These are phyloP conservation scores for Lepidium africanum DNA, from an alignment of 345 rosid species.

Conservation along the genomic window DNA sequence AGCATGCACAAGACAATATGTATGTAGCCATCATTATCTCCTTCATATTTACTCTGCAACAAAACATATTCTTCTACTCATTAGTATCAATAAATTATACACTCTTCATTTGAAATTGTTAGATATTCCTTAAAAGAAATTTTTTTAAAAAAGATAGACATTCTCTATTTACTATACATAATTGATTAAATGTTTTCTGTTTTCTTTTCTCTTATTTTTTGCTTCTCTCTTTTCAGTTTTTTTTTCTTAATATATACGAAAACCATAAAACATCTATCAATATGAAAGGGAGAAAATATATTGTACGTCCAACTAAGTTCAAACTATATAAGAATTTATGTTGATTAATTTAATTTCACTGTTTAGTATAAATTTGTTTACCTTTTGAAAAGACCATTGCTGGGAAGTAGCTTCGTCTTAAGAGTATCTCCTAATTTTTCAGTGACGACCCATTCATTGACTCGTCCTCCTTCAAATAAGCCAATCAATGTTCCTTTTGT, in stretches of 20 bases:
- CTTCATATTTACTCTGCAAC: constrained; percentile 12
- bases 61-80: not conserved
- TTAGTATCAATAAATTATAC: not conserved
- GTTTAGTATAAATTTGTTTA: not conserved
- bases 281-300: no score
- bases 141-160: no score
- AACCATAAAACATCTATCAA: no score
- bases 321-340: not conserved
- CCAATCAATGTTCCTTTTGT: constrained; percentile 46
- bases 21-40: constrained; percentile 18
- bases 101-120: no score
- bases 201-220: no score
- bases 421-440: constrained; percentile 36
- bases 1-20: constrained; percentile 7
- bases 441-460: constrained; percentile 22
- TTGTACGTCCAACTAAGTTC: no score
- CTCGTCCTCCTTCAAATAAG: constrained; percentile 15
- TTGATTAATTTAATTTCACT: not conserved
- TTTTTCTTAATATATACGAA: no score
- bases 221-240: no score
- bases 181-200: no score
- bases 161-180: no score
- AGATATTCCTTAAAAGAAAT: no score
- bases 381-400: constrained; percentile 47
- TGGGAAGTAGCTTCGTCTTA: constrained; percentile 24